These are phyloP conservation scores for Paracoccidioides brasiliensis DNA, from an alignment of 2,329 filamentous ascomycete species.

Conservation along the genomic window DNA sequence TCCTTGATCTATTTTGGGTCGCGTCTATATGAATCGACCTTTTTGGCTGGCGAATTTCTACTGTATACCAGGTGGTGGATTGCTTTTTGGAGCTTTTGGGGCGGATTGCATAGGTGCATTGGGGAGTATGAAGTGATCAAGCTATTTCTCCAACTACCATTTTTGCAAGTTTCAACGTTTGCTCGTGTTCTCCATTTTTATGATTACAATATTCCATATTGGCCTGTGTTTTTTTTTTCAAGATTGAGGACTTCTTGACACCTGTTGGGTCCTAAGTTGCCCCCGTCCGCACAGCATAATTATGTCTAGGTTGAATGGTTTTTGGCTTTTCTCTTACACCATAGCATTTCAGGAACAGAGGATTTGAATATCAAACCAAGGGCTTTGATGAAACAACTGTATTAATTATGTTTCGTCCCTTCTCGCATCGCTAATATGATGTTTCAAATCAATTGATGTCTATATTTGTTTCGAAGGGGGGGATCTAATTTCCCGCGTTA, in stretches of 20 bases:
- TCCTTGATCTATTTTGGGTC: neutral
- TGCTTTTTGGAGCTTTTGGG: neutral
- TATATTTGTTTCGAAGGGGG: neutral
- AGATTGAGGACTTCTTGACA: too few species aligned
- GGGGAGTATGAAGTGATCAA: neutral
- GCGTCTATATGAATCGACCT: neutral
- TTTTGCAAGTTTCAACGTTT: neutral
- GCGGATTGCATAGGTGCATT: neutral
- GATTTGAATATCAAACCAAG: too few species aligned
- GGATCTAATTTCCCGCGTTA: neutral
- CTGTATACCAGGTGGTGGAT: neutral
- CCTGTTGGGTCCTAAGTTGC: too few species aligned
- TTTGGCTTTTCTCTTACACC: neutral
- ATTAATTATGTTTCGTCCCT: neutral
- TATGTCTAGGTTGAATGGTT: neutral
- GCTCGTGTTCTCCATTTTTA: neutral
- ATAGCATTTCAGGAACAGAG: neutral
- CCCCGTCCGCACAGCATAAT: neutral
- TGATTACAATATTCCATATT: neutral
- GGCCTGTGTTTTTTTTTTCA: too few species aligned
- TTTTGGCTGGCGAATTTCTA: neutral
- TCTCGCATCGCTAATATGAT: neutral
- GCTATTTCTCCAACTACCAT: neutral
- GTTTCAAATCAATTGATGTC: neutral
- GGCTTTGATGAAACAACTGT: neutral